Base-by-base conservation (phyloP, 805 yeast species). In the Monosporozyma unispora region DNA sequence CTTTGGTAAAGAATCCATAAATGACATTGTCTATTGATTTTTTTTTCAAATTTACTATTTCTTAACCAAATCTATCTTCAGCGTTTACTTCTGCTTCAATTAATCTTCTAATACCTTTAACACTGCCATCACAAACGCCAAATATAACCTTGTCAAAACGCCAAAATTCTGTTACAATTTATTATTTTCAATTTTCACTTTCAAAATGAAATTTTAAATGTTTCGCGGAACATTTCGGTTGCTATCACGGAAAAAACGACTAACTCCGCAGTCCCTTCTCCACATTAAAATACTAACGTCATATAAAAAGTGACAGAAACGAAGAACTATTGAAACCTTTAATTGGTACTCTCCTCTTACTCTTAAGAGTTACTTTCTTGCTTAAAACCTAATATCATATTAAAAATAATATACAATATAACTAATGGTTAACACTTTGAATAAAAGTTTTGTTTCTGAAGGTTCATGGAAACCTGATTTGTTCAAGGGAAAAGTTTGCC, bases 401-500 rank as follows among this genome's bases (percentile, higher is more conserved):
- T n/a, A n/a, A n/a, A n/a, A n/a, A n/a, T n/a, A n/a, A n/a, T n/a
- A n/a, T n/a, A n/a, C n/a, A n/a, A n/a, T 5, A 25, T 14, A n/a
- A 16, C 44, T 31, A 2, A 63, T 62, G 65, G 59, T 52, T 3
- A 63, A 60, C 40, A 57, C 66, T 11, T 48, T 71, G 43, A 63
- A 60, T 48, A 14, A 48, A 33, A 49, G 59, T 3, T 71, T 61
- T 52, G 57, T 69, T 5, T 31, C 49, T 2, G 58, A 61, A 27
- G 53, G 68, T 2, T 57, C 67, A 0, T 70, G 72, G 70, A 81
- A 82, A 54, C 79, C 82, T 1, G 84, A 77, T 55, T 58, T 88
- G 38, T 89, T 89, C 71, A 74, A 80, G 50, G 95, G 85, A 12
- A 89, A 89, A 64, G 96, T 87, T 2, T 93, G 81, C 4, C 85